Conservation (phyloP, 2,329 filamentous ascomycete species). For the Trichoderma afroharzianum region DNA sequence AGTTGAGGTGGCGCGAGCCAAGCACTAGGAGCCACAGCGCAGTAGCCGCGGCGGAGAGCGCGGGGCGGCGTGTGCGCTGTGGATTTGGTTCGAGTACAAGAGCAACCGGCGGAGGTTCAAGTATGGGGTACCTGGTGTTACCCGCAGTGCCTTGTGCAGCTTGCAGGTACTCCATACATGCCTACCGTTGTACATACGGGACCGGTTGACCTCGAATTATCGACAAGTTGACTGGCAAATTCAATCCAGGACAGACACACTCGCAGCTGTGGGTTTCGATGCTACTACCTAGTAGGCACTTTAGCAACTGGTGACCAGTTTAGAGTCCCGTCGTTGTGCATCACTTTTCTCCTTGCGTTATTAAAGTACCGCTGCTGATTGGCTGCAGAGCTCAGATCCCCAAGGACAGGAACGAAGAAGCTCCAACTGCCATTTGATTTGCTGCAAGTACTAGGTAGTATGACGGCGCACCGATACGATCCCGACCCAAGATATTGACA, state of each 20-base stretch:
- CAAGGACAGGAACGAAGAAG: not conserved
- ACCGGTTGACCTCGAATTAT: not conserved
- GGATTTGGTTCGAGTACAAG: not conserved
- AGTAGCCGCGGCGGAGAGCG: constrained; percentile 17
- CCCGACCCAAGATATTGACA: not conserved
- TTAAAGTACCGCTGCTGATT: constrained; percentile 9
- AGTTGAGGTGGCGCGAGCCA: not conserved
- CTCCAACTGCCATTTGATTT: not conserved
- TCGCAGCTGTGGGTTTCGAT: not conserved
- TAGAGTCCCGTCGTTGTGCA: not conserved
- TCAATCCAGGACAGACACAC: not conserved
- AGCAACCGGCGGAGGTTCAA: not conserved
- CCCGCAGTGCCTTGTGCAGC: not conserved
- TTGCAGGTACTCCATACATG: not conserved
- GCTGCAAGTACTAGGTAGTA: not conserved
- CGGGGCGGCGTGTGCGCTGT: constrained; percentile 17
- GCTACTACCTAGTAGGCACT: not conserved
- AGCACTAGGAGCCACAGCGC: constrained; percentile 7
- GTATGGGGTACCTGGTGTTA: not conserved
- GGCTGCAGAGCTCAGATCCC: not conserved
- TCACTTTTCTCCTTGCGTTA: constrained; percentile 7
- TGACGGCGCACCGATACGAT: not conserved
- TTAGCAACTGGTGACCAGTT: not conserved
- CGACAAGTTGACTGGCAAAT: not conserved
- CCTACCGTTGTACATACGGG: not conserved